These are phyloP conservation scores for Umbelopsis sp. DNA, from an alignment of 192 early-diverging fungal species.

Conservation along the genomic window DNA sequence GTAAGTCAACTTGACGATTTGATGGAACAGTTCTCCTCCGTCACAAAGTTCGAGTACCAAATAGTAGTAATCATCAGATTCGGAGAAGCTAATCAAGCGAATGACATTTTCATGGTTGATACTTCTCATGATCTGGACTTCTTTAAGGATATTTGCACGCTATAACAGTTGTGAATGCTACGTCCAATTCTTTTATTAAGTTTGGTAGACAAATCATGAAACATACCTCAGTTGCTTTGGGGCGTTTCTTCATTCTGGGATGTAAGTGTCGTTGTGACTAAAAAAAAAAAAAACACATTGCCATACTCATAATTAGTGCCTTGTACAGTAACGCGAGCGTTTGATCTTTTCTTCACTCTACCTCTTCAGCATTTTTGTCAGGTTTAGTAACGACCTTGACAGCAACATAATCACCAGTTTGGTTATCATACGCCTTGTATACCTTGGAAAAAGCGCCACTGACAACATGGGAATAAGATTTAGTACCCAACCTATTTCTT, in stretches of 20 bases:
- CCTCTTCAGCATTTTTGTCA: conserved; percentile 72
- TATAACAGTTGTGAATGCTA: no score
- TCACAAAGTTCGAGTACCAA: conserved; percentile 79
- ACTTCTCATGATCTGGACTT: conserved; percentile 83
- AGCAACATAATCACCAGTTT: conserved; percentile 70
- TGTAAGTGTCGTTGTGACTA: conserved; percentile 34
- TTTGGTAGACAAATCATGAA: neutral
- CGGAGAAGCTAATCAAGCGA: conserved; percentile 73
- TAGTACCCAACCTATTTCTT: neutral
- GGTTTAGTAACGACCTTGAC: conserved; percentile 82
- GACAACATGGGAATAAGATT: conserved; percentile 24
- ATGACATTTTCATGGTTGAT: conserved; percentile 80
- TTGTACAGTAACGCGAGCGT: neutral
- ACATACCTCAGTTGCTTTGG: conserved; percentile 40
- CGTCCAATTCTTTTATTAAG: no score
- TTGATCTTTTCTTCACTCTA: conserved; percentile 12
- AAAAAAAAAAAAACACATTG: conserved; percentile 11
- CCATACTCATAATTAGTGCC: neutral
- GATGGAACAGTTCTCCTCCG: conserved; percentile 93
- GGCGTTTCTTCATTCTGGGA: conserved; percentile 41
- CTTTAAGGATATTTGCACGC: conserved; percentile 84
- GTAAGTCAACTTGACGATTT: conserved; percentile 80
- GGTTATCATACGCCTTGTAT: conserved; percentile 70
- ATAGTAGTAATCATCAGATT: conserved; percentile 75
- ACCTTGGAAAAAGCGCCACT: conserved; percentile 89